Conservation (phyloP, 805 yeast genomes). For the Wickerhamiella vanderwaltii region DNA sequence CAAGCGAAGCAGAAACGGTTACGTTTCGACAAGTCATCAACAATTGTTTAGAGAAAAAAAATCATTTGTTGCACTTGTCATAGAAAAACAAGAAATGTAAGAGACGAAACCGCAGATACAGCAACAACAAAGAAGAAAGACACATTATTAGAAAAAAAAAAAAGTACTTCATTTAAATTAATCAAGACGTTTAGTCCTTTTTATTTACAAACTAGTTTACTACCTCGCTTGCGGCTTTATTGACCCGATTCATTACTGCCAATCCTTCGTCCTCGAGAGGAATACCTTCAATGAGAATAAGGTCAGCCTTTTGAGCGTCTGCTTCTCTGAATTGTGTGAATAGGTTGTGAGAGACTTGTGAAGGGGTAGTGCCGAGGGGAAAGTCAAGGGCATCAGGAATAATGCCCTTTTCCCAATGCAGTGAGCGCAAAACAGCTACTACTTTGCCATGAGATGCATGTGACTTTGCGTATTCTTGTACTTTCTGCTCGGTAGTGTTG, state of each 20-base stretch:
- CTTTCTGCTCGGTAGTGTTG: constrained; percentile 28
- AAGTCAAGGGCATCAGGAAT: constrained; percentile 12
- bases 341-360: constrained; percentile 60
- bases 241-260: constrained; percentile 86
- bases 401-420: not conserved
- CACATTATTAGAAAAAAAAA: too few species aligned
- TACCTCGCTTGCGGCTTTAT: constrained; percentile 53
- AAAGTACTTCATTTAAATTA: too few species aligned
- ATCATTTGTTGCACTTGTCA: not conserved
- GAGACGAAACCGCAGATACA: too few species aligned
- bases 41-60: constrained; percentile 1
- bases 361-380: constrained; percentile 37
- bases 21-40: not conserved
- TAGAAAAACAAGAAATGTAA: too few species aligned
- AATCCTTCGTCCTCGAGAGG: constrained; percentile 67
- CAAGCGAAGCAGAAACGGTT: constrained; percentile 4
- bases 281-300: constrained; percentile 76
- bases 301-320: constrained; percentile 55
- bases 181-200: too few species aligned
- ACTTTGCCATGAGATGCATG: constrained; percentile 11
- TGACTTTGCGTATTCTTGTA: constrained; percentile 20
- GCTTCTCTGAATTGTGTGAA: constrained; percentile 64
- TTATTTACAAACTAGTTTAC: too few species aligned
- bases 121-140: too few species aligned
- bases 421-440: constrained; percentile 12